Percentiles rank a stretch among this genome's conserved stretches.
These are phyloP conservation scores for Xylaria longipes DNA, from an alignment of 495 filamentous ascomycete species.

Conservation along the genomic window DNA sequence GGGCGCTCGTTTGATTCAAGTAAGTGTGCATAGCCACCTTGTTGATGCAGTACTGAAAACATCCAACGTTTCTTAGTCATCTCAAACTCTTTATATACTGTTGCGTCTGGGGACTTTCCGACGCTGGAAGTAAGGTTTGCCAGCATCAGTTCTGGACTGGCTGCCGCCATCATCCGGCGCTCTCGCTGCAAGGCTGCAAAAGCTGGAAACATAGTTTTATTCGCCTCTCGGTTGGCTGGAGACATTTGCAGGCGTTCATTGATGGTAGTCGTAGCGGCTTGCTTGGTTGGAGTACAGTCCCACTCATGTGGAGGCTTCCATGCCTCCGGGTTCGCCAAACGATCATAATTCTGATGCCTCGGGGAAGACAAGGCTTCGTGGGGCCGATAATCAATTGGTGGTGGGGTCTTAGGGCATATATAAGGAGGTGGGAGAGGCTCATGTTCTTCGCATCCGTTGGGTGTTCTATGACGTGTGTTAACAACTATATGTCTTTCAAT, in stretches of 20 bases:
- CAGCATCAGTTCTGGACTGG: conserved; percentile 50
- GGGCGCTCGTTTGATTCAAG: conserved; percentile 17
- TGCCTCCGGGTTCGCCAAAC: conserved; percentile 39
- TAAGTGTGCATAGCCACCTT: conserved; percentile 35
- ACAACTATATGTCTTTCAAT: neutral
- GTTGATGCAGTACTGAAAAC: conserved; percentile 46
- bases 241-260: conserved; percentile 29
- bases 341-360: conserved; percentile 30
- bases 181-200: conserved; percentile 45
- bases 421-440: conserved; percentile 32
- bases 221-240: conserved; percentile 25
- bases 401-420: conserved; percentile 34
- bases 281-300: conserved; percentile 37
- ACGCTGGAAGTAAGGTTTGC: conserved; percentile 53
- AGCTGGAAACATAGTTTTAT: conserved; percentile 36
- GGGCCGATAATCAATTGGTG: conserved; percentile 30
- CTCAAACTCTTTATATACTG: conserved; percentile 47
- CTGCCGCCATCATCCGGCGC: conserved; percentile 51
- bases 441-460: conserved; percentile 33
- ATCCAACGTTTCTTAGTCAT: conserved; percentile 53
- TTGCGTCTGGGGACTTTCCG: conserved; percentile 46
- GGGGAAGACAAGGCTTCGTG: conserved; percentile 30
- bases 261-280: conserved; percentile 23
- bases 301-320: conserved; percentile 53
- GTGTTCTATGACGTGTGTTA: conserved; percentile 29